These are phyloP conservation scores for Mytilinidion resinicola DNA, from an alignment of 495 filamentous ascomycete genomes.

Conservation along the genomic window DNA sequence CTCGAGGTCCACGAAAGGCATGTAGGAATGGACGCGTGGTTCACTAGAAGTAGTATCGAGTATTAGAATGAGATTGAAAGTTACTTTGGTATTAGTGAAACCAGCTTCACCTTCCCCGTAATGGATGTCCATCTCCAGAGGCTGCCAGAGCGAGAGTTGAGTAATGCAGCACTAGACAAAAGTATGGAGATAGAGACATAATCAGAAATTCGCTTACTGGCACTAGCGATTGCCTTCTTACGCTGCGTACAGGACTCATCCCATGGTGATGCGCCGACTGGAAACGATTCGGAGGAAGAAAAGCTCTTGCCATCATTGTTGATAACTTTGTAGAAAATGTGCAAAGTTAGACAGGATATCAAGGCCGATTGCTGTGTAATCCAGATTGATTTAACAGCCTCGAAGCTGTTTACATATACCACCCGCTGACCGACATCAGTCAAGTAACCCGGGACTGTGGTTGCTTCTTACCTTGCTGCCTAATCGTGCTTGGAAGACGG, in stretches of 20 bases:
- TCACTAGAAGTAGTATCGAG: too few species aligned
- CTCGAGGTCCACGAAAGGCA: constrained; percentile 59
- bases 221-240: constrained; percentile 56
- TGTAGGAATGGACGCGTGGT: constrained; percentile 50
- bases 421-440: constrained; percentile 39
- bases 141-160: too few species aligned
- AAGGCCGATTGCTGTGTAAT: constrained; percentile 56
- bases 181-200: too few species aligned
- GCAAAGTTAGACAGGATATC: constrained; percentile 55
- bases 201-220: too few species aligned
- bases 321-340: constrained; percentile 59
- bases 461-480: constrained; percentile 50
- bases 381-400: constrained; percentile 54
- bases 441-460: neutral
- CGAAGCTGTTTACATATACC: constrained; percentile 57
- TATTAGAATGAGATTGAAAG: too few species aligned
- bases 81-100: too few species aligned
- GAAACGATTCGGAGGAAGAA: constrained; percentile 49
- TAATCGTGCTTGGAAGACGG: constrained; percentile 62
- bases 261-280: constrained; percentile 60
- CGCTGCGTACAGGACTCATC: constrained; percentile 58
- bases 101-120: too few species aligned
- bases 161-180: too few species aligned
- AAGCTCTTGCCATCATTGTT: neutral
- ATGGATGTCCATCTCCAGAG: too few species aligned